Base-by-base conservation (phyloP, 2,329 filamentous ascomycete species). In the Cladosporium sp. region DNA sequence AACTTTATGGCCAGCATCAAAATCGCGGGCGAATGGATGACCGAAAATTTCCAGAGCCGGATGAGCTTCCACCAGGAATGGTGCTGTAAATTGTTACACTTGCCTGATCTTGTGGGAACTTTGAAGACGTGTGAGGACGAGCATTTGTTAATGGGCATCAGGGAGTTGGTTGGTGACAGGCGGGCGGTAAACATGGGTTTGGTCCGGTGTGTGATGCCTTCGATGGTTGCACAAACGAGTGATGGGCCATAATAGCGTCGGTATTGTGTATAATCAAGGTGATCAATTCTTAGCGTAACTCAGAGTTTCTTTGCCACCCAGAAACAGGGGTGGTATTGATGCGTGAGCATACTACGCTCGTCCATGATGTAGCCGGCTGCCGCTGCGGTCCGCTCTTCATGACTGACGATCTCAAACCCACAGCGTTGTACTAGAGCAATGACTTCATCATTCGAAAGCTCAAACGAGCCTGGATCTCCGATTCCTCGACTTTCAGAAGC, bases 361-460 rank as follows among this genome's bases (percentile, higher is more conserved):
- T 98, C 91, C 71, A 93, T 91, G 57, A 98, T 95, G 75, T 99
- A 99, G 8, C 93, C 93, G 14, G 91, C 89, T 67, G 85, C 81
- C n/a, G 88, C 79, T 1, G 81, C 84, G 1, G 81, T 81, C 8
- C 73, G 71, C 75, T 89, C 82, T 59, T 85, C 83, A 55, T 76
- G 74, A 66, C 76, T 71, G 4, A 74, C 44, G 7, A 99, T 80
- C 5, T 81, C 81, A 74, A 99, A 99, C 0, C 93, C 95, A 72
- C 94, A 80, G 65, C 84, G 84, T 70, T 88, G 81, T 1, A 98
- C 84, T 50, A 99, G 81, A 18, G 84, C 83, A 66, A 96, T 79
- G 11, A 99, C 91, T 80, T 99, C 95, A 31, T 97, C 92, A 67
- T 97, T 88, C 0, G 91, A 89, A 64, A 99, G 83, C 81, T 99